Evolutionary conservation across 129 eudicot genomes (phyloP).

Genomic region (Escallonia herrerae): DNA sequence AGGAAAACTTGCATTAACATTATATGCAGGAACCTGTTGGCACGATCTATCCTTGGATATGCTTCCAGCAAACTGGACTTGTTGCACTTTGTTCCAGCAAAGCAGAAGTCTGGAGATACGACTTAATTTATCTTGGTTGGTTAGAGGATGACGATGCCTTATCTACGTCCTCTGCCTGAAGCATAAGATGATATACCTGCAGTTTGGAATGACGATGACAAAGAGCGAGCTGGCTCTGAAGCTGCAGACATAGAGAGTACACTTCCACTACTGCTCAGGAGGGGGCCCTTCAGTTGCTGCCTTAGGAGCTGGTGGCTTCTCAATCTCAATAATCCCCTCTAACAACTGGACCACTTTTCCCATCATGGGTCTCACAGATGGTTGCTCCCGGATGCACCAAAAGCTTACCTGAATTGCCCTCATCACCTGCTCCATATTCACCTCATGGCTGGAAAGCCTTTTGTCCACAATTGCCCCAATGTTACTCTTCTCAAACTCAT

Average conservation of each 20-base stretch:
- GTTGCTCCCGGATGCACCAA: slow-evolving; percentile 94
- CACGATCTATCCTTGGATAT: too few relatives aligned
- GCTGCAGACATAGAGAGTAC: slow-evolving; percentile 52
- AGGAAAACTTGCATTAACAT: too few relatives aligned
- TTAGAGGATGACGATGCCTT: slow-evolving; percentile 45
- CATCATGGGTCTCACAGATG: slow-evolving; percentile 90
- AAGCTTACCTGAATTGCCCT: slow-evolving; percentile 66
- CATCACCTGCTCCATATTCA: slow-evolving; percentile 54
- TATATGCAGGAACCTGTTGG: too few relatives aligned
- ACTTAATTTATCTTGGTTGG: slow-evolving; percentile 18
- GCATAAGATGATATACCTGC: slow-evolving; percentile 39
- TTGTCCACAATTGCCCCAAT: slow-evolving; percentile 40
- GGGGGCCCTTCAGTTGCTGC: slow-evolving; percentile 48
- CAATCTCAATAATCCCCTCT: slow-evolving; percentile 69
- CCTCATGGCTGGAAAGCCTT: slow-evolving; percentile 35
- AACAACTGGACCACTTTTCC: slow-evolving; percentile 27
- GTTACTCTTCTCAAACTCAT: slow-evolving; percentile 75
- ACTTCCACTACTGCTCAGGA: slow-evolving; percentile 40
- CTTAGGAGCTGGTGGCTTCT: slow-evolving; percentile 76
- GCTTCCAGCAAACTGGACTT: too few relatives aligned
- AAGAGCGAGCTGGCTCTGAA: slow-evolving; percentile 40
- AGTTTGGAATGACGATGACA: slow-evolving; percentile 54
- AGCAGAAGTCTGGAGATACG: too few relatives aligned
- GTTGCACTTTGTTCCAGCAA: too few relatives aligned
- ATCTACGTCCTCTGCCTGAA: slow-evolving; percentile 51